Base-by-base conservation (phyloP, 768 basidiomycete species). In the Daedaleopsis sinensis region DNA sequence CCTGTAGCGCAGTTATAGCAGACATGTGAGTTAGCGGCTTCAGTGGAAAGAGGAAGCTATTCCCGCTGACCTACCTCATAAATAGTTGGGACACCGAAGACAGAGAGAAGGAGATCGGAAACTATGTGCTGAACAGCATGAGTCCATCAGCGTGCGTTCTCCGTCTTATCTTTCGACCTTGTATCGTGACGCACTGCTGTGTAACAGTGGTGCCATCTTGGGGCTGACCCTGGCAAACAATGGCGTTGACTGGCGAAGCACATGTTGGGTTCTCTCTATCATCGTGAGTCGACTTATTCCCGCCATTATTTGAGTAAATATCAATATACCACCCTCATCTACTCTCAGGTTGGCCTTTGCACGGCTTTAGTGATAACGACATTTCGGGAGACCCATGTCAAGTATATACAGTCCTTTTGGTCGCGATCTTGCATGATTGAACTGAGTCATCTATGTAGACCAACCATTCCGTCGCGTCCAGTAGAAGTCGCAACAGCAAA, bases 51-150 rank as follows among this genome's bases (percentile, higher is more conserved):
- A 42, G 5, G 32, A 35, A 32, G 18, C 15, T 16, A 10, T 36
- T 9, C 18, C 23, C 16, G 10, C 11, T 18, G 18, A 13, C 38
- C 39, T 12, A 21, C n/a, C 24, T 43, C 18, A 6, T 13, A 5
- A 5, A 82, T 84, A 42, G 84, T 79, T 89, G 88, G 86, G 85
- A 87, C 57, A 78, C 82, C 0, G 77, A 76, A 57, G 79, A 76
- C n/a, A 80, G 88, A 46, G 88, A 88, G n/a, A 82, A 84, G 59
- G 89, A 88, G 11, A 76, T 90, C 42, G 82, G 87, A 2, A 23
- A 8, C 5, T 49, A 24, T 24, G 66, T 88, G 21, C 91, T 70
- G 59, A 66, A 66, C 32, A 57, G 91, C 68, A 82, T 85, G 3
- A 90, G 87, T 37, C 88, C 88, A 4, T 80, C 81, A 43, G 65